A percentile compares a stretch with the other conserved stretches of the same genome.
Conservation (phyloP, 2,329 filamentous ascomycete genomes). For the Calonectria honghensis region DNA sequence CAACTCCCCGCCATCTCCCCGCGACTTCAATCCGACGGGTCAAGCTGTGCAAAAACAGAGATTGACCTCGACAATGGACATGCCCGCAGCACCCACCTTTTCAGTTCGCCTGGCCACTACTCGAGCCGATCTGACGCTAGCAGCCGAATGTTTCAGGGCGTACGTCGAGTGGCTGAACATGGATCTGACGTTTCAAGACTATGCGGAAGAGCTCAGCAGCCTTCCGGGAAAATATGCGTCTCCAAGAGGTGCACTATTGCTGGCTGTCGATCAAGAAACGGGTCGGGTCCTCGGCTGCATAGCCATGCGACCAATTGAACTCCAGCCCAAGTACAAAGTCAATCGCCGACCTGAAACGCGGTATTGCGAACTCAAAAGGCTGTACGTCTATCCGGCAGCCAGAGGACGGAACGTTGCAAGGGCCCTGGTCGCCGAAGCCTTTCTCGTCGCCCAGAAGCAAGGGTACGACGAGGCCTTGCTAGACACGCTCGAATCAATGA, state of each 20-base stretch:
- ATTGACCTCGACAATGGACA: not conserved
- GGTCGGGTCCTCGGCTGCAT: constrained; percentile 52
- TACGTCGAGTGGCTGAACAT: constrained; percentile 54
- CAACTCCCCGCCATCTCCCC: not conserved
- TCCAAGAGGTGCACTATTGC: constrained; percentile 50
- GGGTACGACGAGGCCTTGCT: constrained; percentile 53
- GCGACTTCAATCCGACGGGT: not conserved
- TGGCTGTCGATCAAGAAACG: constrained; percentile 49
- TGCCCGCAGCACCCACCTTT: not conserved
- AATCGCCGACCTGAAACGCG: not conserved
- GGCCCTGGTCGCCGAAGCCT: constrained; percentile 46
- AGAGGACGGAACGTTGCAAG: constrained; percentile 51
- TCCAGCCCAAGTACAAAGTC: constrained; percentile 40
- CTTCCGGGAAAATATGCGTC: constrained; percentile 55
- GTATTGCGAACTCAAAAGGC: constrained; percentile 55
- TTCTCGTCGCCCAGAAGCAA: constrained; percentile 36
- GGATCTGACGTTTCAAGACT: constrained; percentile 56
- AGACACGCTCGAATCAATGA: constrained; percentile 53
- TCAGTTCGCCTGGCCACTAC: constrained; percentile 50
- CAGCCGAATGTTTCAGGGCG: constrained; percentile 49
- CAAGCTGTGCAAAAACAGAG: not conserved
- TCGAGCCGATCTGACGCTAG: constrained; percentile 44
- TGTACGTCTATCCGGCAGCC: constrained; percentile 55
- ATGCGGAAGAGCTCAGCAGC: constrained; percentile 46
- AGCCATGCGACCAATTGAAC: constrained; percentile 49